These are phyloP conservation scores for Pseudonitzschia multistriata DNA, from an alignment of 108 stramenopile genomes.

Conservation along the genomic window DNA sequence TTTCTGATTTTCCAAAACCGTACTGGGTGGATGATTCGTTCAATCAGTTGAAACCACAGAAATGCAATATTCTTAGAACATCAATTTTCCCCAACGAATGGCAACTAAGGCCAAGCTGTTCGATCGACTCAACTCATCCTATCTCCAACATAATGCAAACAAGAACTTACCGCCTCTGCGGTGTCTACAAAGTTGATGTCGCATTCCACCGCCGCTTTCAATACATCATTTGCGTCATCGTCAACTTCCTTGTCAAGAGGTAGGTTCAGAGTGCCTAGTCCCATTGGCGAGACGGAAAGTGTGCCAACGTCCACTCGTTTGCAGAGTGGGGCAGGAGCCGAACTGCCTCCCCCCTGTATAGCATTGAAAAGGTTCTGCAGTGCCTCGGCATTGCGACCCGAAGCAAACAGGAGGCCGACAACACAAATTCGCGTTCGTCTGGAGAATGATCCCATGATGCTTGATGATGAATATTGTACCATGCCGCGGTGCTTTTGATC, in stretches of 20 bases:
- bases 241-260: slow-evolving; percentile 11
- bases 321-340: not conserved
- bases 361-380: not conserved
- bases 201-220: not conserved
- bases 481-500: too few relatives aligned
- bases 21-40: not conserved
- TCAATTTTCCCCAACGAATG: not conserved
- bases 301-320: slow-evolving; percentile 11
- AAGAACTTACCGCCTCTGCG: slow-evolving; percentile 9
- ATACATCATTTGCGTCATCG: not conserved
- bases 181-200: slow-evolving; percentile 6
- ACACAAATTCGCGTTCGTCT: not conserved
- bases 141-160: not conserved
- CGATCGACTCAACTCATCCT: not conserved
- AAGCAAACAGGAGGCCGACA: not conserved
- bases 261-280: slow-evolving; percentile 6
- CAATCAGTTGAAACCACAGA: not conserved
- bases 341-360: not conserved
- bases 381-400: not conserved
- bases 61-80: not conserved
- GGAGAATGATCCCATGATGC: too few relatives aligned
- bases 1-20: slow-evolving; percentile 8
- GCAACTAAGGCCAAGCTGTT: not conserved
- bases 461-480: too few relatives aligned
- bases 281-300: slow-evolving; percentile 16